Evolutionary conservation across 176 grass and related monocot genomes (phyloP).

Genomic region (Eremochloa ophiuroides): DNA sequence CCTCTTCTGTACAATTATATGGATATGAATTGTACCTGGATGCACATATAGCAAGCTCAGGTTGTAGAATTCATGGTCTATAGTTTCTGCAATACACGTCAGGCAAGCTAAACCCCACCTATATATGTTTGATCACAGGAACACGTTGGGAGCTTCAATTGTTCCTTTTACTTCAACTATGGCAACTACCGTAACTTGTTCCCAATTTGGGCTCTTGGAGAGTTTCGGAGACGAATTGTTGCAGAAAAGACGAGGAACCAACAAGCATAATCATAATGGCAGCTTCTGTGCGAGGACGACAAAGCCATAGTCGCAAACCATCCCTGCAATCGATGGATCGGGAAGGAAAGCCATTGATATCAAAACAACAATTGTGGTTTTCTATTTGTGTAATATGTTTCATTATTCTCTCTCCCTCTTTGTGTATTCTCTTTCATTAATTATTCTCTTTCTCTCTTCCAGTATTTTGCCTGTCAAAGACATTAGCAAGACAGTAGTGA

Average conservation of each 20-base stretch:
- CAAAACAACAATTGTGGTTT: too few relatives aligned
- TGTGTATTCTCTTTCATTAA: too few relatives aligned
- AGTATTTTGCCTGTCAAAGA: too few relatives aligned
- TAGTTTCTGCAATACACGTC: background rate
- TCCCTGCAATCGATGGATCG: too few relatives aligned
- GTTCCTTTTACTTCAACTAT: background rate
- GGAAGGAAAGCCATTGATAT: too few relatives aligned
- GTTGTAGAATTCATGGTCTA: background rate
- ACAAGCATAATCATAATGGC: too few relatives aligned
- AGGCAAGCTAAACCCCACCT: background rate
- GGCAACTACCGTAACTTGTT: background rate
- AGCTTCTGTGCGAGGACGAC: too few relatives aligned
- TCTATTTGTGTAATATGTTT: too few relatives aligned
- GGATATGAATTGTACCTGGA: background rate
- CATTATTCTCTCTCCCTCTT: too few relatives aligned
- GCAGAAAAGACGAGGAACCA: background rate
- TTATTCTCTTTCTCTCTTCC: too few relatives aligned
- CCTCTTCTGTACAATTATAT: background rate
- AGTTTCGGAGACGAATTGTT: background rate
- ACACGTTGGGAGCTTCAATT: background rate
- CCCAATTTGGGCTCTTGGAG: conserved; percentile 28
- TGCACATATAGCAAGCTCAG: background rate
- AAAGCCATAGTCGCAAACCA: too few relatives aligned
- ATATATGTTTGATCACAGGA: background rate
- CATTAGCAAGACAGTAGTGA: too few relatives aligned